Evolutionary conservation across 2,329 filamentous ascomycete genomes (phyloP).

Genomic region (Penicillium sp.): DNA sequence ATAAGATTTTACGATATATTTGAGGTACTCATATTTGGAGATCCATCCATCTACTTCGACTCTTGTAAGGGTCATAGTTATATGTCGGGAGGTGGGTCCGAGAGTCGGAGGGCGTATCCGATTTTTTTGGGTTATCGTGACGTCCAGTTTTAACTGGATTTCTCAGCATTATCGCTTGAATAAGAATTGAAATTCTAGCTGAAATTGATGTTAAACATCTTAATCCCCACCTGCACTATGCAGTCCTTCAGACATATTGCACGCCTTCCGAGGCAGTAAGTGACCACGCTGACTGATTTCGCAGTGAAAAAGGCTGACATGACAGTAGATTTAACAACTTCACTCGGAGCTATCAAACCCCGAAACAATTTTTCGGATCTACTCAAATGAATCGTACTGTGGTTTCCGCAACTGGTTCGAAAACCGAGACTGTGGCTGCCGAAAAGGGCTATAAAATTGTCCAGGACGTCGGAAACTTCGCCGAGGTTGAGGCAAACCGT

Average conservation of each 20-base stretch:
- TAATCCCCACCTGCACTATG: too few species aligned
- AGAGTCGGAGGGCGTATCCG: too few species aligned
- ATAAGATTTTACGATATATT: too few species aligned
- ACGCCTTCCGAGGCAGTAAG: neutral
- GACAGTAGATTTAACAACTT: constrained; percentile 2
- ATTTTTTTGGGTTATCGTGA: too few species aligned
- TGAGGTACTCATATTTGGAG: too few species aligned
- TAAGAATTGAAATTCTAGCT: too few species aligned
- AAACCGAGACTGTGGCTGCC: constrained; percentile 5
- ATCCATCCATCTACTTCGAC: too few species aligned
- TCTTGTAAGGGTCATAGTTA: too few species aligned
- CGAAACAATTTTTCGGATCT: neutral
- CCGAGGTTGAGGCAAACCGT: constrained; percentile 36
- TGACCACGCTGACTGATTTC: neutral
- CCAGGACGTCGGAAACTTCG: constrained; percentile 29
- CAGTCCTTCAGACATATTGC: neutral
- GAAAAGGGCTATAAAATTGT: constrained; percentile 26
- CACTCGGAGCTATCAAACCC: neutral
- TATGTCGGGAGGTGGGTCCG: too few species aligned
- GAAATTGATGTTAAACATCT: too few species aligned
- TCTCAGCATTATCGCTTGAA: too few species aligned
- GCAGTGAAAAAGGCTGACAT: neutral
- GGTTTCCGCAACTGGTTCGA: neutral
- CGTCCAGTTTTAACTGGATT: too few species aligned
- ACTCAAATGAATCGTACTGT: constrained; percentile 11